Conservation (phyloP, 306 rosid genomes). For the Casuarina equisetifolia region DNA sequence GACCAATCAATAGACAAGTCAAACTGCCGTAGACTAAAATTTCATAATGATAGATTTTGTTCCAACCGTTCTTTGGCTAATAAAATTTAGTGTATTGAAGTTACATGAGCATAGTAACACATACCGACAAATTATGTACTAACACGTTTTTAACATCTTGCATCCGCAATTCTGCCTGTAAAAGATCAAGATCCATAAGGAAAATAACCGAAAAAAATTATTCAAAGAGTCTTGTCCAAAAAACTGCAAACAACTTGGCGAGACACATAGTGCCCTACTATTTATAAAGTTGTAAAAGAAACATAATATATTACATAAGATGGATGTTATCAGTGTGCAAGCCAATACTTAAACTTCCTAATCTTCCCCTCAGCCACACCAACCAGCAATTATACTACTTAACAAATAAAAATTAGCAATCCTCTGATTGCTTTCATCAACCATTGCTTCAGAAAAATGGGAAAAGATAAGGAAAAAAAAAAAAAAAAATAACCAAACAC, state of each 20-base stretch:
- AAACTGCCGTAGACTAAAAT: neutral
- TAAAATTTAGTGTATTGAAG: neutral
- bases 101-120: conserved; percentile 26
- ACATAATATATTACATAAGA: neutral
- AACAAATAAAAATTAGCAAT: too few relatives aligned
- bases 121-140: conserved; percentile 89
- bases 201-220: neutral
- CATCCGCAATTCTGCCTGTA: conserved; percentile 92
- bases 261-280: neutral
- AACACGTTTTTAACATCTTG: conserved; percentile 80
- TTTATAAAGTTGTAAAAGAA: neutral
- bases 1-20: neutral
- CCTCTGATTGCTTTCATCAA: too few relatives aligned
- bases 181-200: conserved; percentile 22
- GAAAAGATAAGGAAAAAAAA: too few relatives aligned
- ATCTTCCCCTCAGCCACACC: neutral
- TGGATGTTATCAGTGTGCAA: neutral
- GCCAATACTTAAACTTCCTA: neutral
- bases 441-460: too few relatives aligned
- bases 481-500: too few relatives aligned
- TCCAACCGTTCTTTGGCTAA: neutral
- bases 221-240: neutral
- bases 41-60: neutral
- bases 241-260: neutral
- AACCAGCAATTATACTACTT: neutral